Evolutionary conservation across 805 yeast species (phyloP).

Genomic region (Cyberlindnera americana): DNA sequence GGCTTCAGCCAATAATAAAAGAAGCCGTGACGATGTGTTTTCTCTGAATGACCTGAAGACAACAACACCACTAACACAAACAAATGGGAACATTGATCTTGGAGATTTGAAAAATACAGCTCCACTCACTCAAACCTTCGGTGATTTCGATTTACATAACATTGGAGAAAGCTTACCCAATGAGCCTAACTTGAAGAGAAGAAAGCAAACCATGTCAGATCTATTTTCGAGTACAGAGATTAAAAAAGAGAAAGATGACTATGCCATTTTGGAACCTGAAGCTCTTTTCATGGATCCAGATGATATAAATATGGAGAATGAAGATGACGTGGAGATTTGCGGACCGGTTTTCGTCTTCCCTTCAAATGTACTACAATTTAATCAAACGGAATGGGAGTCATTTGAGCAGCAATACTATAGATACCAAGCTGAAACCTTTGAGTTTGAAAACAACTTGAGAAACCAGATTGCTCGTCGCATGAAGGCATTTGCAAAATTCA

Average conservation of each 20-base stretch:
- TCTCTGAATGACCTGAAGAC: conserved; percentile 7
- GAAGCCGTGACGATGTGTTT: not conserved
- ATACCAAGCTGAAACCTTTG: not conserved
- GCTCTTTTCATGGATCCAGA: too few species aligned
- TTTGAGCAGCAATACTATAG: not conserved
- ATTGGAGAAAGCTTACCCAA: conserved; percentile 1
- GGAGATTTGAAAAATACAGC: not conserved
- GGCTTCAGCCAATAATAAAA: not conserved
- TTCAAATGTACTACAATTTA: not conserved
- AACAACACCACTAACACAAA: conserved; percentile 10
- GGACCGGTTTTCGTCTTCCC: not conserved
- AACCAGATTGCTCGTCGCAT: not conserved
- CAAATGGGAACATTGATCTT: conserved; percentile 1
- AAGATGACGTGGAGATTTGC: not conserved
- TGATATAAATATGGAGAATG: too few species aligned
- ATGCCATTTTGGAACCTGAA: too few species aligned
- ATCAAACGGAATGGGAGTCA: not conserved
- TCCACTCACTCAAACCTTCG: conserved; percentile 5
- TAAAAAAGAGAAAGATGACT: too few species aligned
- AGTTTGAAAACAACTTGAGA: not conserved
- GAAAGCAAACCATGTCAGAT: not conserved
- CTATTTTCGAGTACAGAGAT: too few species aligned
- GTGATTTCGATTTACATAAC: not conserved
- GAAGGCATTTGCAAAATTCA: not conserved
- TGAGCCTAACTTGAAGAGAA: not conserved